A percentile compares a stretch with the other conserved stretches of the same genome.
These are phyloP conservation scores for Ilex paraguariensis DNA, from an alignment of 305 asterid genomes.

Conservation along the genomic window DNA sequence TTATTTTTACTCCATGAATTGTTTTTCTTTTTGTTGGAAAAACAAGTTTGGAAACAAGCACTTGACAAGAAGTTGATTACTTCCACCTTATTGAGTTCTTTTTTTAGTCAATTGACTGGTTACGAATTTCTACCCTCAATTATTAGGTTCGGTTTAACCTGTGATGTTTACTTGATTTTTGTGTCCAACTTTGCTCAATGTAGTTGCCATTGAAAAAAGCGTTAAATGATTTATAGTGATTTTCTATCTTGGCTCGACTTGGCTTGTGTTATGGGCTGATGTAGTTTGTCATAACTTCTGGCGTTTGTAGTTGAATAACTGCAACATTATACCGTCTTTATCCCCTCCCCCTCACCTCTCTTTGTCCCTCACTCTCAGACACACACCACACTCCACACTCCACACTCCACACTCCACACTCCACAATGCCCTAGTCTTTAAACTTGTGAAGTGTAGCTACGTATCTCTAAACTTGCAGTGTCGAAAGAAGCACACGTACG, in stretches of 20 bases:
- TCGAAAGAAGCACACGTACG: conserved; percentile 90
- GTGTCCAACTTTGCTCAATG: not conserved
- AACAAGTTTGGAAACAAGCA: not conserved
- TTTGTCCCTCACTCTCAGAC: no score
- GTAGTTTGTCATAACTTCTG: not conserved
- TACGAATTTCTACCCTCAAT: not conserved
- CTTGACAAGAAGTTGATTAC: not conserved
- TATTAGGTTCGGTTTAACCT: not conserved
- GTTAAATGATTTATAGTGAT: no score
- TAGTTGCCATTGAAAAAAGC: no score
- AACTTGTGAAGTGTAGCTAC: conserved; percentile 53
- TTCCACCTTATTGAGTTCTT: not conserved
- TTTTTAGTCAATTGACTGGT: not conserved
- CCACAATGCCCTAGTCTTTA: conserved; percentile 39
- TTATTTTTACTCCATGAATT: not conserved
- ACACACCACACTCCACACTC: conserved; percentile 17
- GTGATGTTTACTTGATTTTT: not conserved
- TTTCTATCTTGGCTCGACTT: no score
- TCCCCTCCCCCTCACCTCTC: not conserved
- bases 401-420: conserved; percentile 12
- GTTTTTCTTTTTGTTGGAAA: not conserved
- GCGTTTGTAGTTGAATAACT: not conserved
- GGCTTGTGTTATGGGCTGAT: no score
- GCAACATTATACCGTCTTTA: conserved; percentile 7
- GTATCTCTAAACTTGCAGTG: conserved; percentile 73